Conservation (phyloP, 2,329 filamentous ascomycete species). For the Scolecobasidium constrictum region DNA sequence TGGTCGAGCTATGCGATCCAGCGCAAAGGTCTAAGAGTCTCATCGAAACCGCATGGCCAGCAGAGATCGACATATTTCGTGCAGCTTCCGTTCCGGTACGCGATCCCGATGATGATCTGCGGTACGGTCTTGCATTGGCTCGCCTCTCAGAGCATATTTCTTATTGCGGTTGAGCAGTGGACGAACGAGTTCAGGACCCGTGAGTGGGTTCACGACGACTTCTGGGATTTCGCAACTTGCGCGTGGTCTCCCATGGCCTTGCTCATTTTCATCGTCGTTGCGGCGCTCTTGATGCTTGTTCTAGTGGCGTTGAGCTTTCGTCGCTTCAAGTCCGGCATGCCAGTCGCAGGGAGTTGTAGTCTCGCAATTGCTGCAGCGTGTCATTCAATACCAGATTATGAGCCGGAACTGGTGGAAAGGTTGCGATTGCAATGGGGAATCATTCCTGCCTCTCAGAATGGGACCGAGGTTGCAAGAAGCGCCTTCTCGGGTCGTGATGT, state of each 20-base stretch:
- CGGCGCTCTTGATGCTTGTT: slow-evolving; percentile 2
- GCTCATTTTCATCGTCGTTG: slow-evolving; percentile 10
- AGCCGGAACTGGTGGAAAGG: slow-evolving; percentile 1
- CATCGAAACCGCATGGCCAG: slow-evolving; percentile 18
- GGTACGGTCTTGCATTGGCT: slow-evolving; percentile 31
- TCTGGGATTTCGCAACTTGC: slow-evolving; percentile 8
- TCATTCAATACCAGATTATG: slow-evolving; percentile 12
- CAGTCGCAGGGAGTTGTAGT: slow-evolving; percentile 65
- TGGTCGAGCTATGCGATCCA: slow-evolving; percentile 28
- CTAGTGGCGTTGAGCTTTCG: slow-evolving; percentile 50
- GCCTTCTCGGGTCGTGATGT: slow-evolving; percentile 8
- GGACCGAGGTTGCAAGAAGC: slow-evolving; percentile 7
- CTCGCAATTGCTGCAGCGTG: slow-evolving; percentile 18
- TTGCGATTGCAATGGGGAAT: slow-evolving; percentile 9
- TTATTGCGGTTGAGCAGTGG: slow-evolving; percentile 24
- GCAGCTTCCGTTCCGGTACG: slow-evolving; percentile 26
- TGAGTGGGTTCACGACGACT: not conserved
- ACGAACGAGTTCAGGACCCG: slow-evolving; percentile 10
- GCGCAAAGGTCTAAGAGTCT: slow-evolving; percentile 27
- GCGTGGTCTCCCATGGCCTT: slow-evolving; percentile 16
- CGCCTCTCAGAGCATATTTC: slow-evolving; percentile 32
- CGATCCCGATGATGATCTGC: slow-evolving; percentile 22
- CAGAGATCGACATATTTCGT: slow-evolving; percentile 33
- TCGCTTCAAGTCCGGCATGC: slow-evolving; percentile 63
- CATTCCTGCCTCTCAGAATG: slow-evolving; percentile 5